Evolutionary conservation across 345 rosid genomes (phyloP).

Genomic region (Populus euphratica): DNA sequence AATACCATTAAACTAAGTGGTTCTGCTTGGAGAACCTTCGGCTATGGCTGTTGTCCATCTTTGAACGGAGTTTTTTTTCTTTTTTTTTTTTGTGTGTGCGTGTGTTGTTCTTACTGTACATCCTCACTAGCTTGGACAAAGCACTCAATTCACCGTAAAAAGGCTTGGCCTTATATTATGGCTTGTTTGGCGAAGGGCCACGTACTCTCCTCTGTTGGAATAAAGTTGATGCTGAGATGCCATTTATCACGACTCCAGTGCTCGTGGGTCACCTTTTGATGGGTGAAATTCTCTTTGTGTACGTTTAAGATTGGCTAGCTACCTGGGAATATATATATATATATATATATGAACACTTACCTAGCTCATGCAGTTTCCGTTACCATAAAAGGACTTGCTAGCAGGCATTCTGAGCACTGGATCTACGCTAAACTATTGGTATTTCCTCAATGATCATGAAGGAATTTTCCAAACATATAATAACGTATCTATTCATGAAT

Average conservation of each 20-base stretch:
- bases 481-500: too few species aligned
- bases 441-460: too few species aligned
- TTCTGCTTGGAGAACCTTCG: constrained; percentile 22
- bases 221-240: not conserved
- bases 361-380: too few species aligned
- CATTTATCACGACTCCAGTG: not conserved
- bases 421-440: too few species aligned
- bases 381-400: too few species aligned
- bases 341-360: too few species aligned
- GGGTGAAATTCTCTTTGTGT: too few species aligned
- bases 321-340: too few species aligned
- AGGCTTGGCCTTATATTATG: not conserved
- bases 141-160: not conserved
- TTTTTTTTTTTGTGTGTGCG: not conserved
- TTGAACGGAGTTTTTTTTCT: not conserved
- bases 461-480: too few species aligned
- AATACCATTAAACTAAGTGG: not conserved
- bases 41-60: not conserved
- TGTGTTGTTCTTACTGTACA: not conserved
- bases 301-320: too few species aligned
- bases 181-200: not conserved
- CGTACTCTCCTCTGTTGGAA: not conserved
- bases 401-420: too few species aligned
- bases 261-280: not conserved
- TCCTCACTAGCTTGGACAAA: not conserved